Evolutionary conservation across 495 filamentous ascomycete species (phyloP).

Genomic region (Diplogelasinospora grovesii): DNA sequence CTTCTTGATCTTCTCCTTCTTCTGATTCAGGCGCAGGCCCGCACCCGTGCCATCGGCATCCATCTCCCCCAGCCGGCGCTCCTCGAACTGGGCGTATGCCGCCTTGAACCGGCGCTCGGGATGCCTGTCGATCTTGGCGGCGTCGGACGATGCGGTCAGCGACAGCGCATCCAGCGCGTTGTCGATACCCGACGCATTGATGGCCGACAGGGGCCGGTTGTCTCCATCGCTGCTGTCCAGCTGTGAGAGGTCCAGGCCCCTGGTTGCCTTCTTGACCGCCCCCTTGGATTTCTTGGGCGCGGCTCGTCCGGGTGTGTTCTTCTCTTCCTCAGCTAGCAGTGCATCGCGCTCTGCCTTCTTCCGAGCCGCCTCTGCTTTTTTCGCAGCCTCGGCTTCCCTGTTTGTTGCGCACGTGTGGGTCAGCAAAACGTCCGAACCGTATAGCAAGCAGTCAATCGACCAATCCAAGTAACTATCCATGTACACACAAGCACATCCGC

Average conservation of each 20-base stretch:
- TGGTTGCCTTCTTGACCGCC: constrained; percentile 58
- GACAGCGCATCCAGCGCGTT: constrained; percentile 80
- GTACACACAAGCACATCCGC: too few species aligned
- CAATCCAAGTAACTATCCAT: too few species aligned
- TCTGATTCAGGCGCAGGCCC: constrained; percentile 72
- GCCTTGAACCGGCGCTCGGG: constrained; percentile 81
- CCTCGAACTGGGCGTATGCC: constrained; percentile 81
- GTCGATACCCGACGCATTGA: constrained; percentile 82
- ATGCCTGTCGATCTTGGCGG: constrained; percentile 72
- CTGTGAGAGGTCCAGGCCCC: constrained; percentile 63
- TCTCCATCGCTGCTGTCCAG: constrained; percentile 41
- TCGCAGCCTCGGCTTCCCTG: constrained; percentile 77
- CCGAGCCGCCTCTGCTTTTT: constrained; percentile 75
- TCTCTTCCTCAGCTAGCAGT: constrained; percentile 78
- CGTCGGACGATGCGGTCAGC: constrained; percentile 44
- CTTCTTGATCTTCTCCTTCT: constrained; percentile 68
- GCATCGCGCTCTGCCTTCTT: constrained; percentile 88
- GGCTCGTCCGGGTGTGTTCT: constrained; percentile 54
- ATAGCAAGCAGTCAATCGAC: too few species aligned
- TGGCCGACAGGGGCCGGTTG: constrained; percentile 39
- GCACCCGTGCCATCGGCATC: constrained; percentile 63
- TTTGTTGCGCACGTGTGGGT: not conserved
- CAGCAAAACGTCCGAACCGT: not conserved
- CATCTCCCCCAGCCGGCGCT: constrained; percentile 76
- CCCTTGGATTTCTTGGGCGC: constrained; percentile 51